Evolutionary conservation across 2,329 filamentous ascomycete species (phyloP).

Genomic region (Beauveria rudraprayagi): DNA sequence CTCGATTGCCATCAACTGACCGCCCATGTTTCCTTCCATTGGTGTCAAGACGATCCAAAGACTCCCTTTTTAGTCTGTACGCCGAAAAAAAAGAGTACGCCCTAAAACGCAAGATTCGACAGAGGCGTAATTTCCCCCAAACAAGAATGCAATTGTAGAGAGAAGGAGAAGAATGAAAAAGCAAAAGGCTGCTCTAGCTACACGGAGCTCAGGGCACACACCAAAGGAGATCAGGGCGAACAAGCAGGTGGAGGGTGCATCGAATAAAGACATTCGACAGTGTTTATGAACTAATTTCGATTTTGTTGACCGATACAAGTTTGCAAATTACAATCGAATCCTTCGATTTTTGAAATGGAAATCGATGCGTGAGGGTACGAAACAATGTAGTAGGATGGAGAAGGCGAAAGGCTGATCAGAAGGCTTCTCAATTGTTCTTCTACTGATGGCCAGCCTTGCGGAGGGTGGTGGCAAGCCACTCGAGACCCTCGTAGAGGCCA

Average conservation of each 20-base stretch:
- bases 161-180: background rate
- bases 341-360: conserved; percentile 32
- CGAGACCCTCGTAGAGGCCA: conserved; percentile 98
- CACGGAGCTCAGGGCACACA: conserved; percentile 14
- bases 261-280: conserved; percentile 23
- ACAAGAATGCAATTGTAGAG: conserved; percentile 27
- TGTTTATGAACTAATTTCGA: conserved; percentile 46
- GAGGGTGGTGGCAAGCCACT: conserved; percentile 80
- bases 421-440: conserved; percentile 28
- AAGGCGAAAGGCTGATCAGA: conserved; percentile 23
- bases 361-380: conserved; percentile 33
- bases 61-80: conserved; percentile 5
- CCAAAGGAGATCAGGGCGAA: conserved; percentile 12
- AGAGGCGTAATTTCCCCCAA: conserved; percentile 12
- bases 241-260: conserved; percentile 15
- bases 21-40: background rate
- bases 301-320: conserved; percentile 43
- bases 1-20: background rate
- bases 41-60: conserved; percentile 4
- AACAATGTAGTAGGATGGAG: conserved; percentile 30
- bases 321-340: conserved; percentile 52
- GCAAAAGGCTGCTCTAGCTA: conserved; percentile 3
- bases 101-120: background rate
- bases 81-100: conserved; percentile 6
- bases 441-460: conserved; percentile 65